Evolutionary conservation across 352 stramenopile genomes (phyloP), one percentile per base, ranked within the genome.

Genomic region (Poterioochromonas sp.): DNA sequence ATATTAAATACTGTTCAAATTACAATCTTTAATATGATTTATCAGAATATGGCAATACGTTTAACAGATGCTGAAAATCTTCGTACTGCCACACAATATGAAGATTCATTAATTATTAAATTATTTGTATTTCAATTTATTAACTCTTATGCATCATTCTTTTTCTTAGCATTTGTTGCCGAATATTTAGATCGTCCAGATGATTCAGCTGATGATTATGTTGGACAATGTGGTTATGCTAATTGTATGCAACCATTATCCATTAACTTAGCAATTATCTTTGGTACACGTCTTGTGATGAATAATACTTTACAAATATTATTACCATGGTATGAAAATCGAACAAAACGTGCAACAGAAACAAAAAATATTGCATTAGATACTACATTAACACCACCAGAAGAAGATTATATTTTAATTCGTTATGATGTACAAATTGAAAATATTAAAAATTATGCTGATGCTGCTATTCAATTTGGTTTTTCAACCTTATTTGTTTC

Each of bases 91-190:
- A 91, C 88, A 0, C 85, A 93, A 79, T 94, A 87, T 80, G 89
- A 94, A 78, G 88, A 94, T 82, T 84, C 88, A n/a, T 82, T 96
- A 64, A 90, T 92, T 70, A 86, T 87, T 79, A 96, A 96, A 82
- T 85, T 93, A 39, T 93, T 94, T 49, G 60, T 94, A 62, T 96
- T 96, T 82, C 53, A 63, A 35, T 47, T 69, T n/a, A 41, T 90
- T 83, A 95, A 95, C 86, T 91, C 86, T 37, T 94, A 93, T 40
- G 86, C 87, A n/a, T 93, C 89, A 18, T 92, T 95, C 80, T 93
- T 92, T 77, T 95, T 93, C 83, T 91, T 92, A 32, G 88, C 88
- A 8, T 93, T 93, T 79, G 88, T 92, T 77, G 92, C 76, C 77
- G 82, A 88, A 54, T 86, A 81, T 26, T 85, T 93, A 32, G 85